Evolutionary conservation across 208 protist species (phyloP), one percentile per base, ranked within the genome.

Genomic region (Spongospora subterranea): DNA sequence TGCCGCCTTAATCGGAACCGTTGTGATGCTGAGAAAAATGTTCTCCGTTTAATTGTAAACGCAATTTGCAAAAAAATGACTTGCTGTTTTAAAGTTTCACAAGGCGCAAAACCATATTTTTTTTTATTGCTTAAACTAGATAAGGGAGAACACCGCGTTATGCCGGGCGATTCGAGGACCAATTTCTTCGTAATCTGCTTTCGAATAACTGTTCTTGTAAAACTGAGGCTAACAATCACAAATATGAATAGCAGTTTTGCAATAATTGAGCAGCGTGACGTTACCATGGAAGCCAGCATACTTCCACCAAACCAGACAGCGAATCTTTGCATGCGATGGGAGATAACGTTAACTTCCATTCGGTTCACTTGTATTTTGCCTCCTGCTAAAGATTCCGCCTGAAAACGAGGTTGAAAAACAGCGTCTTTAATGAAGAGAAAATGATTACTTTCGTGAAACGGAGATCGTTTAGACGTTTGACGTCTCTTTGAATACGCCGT

Each of bases 181-280:
- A 77, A 97, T 90, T 94, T 99, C 98, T 46, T 99, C 96, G 93
- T 99, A 99, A 88, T 98, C 93, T 64, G 92, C 94, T 91, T 98
- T 98, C 32, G 98, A 98, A 76, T 98, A 96, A 45, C 96, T 96
- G 13, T 97, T 93, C 29, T 65, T 93, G 60, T 95, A 94, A 93
- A 99, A 99, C 71, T 98, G 95, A 35, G 94, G 94, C 91, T 94
- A 91, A 32, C 64, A 46, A 40, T 90, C n/a, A n/a, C n/a, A n/a
- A n/a, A n/a, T n/a, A n/a, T n/a, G 24, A n/a, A n/a, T 24, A n/a
- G 54, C n/a, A 35, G 39, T 46, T 38, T 20, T 40, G 92, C 45
- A 38, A n/a, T 24, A 29, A n/a, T 29, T 92, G 89, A 0, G 46
- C 24, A 17, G 32, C 39, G 32, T 92, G 93, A n/a, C n/a, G n/a